A percentile compares a stretch with the other conserved stretches of the same genome.
phyloP scores from a whole-genome alignment of 2,329 filamentous ascomycete species.

The Claviceps sp. region DNA sequence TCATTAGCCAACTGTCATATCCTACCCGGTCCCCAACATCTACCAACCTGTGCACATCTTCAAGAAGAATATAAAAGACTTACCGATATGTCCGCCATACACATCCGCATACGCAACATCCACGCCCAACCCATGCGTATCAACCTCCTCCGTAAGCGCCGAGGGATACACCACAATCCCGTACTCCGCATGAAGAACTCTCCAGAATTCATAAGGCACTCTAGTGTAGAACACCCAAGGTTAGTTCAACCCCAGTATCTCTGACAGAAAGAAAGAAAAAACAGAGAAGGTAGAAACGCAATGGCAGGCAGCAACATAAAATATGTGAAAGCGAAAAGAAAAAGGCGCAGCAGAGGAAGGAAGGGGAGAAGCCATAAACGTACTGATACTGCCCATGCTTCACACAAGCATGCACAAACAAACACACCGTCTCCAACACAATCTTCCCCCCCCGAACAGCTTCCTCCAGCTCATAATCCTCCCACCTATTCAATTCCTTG shows the following conservation, averaged over 20 bases:
- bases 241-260: background rate
- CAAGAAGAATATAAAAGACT: background rate
- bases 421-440: slow-evolving; percentile 25
- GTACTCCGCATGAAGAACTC: slow-evolving; percentile 23
- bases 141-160: slow-evolving; percentile 23
- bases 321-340: too few species aligned
- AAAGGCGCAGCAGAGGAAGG: background rate
- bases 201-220: slow-evolving; percentile 25
- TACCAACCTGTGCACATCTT: background rate
- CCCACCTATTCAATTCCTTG: slow-evolving; percentile 17
- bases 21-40: too few species aligned
- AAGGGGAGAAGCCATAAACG: background rate
- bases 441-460: slow-evolving; percentile 20
- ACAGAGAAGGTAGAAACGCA: background rate
- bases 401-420: slow-evolving; percentile 26
- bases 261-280: background rate
- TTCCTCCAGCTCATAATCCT: slow-evolving; percentile 19
- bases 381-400: slow-evolving; percentile 25
- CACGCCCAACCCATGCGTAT: slow-evolving; percentile 17
- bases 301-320: too few species aligned
- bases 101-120: slow-evolving; percentile 25
- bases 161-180: slow-evolving; percentile 28
- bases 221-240: slow-evolving; percentile 9
- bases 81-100: slow-evolving; percentile 24
- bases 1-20: background rate